These are phyloP conservation scores for Trichomonas gallinae DNA, from an alignment of 208 protist species.

Conservation along the genomic window DNA sequence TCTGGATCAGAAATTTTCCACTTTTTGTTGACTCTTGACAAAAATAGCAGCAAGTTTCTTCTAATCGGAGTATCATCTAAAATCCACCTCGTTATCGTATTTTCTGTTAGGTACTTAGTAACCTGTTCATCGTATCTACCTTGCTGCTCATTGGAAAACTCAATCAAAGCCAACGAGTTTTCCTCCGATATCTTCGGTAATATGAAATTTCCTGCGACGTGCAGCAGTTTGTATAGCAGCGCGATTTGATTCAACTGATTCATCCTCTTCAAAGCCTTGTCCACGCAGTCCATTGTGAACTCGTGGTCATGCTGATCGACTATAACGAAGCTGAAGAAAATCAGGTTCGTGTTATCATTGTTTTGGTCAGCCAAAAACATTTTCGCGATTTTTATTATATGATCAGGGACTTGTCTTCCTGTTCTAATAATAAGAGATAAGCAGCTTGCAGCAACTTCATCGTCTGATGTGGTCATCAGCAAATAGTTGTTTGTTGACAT, in stretches of 20 bases:
- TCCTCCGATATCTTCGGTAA: background rate
- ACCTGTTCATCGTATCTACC: background rate
- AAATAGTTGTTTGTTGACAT: background rate
- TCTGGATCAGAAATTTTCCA: background rate
- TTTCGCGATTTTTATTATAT: background rate
- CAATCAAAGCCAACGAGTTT: background rate
- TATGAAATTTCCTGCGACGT: background rate
- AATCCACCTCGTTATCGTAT: background rate
- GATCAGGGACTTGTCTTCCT: background rate
- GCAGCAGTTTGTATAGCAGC: background rate
- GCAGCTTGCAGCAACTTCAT: background rate
- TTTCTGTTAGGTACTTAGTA: background rate
- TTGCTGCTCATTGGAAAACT: background rate
- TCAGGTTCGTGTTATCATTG: background rate
- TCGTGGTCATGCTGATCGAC: background rate
- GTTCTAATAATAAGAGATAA: background rate
- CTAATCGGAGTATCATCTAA: background rate
- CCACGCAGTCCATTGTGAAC: background rate
- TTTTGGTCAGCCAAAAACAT: background rate
- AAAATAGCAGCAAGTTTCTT: background rate
- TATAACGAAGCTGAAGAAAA: background rate
- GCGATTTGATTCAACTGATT: background rate
- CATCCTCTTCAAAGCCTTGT: background rate
- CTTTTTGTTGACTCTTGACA: background rate
- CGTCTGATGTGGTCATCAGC: background rate